Evolutionary conservation across 495 filamentous ascomycete genomes (phyloP).

Genomic region (Sordaria brevicollis): DNA sequence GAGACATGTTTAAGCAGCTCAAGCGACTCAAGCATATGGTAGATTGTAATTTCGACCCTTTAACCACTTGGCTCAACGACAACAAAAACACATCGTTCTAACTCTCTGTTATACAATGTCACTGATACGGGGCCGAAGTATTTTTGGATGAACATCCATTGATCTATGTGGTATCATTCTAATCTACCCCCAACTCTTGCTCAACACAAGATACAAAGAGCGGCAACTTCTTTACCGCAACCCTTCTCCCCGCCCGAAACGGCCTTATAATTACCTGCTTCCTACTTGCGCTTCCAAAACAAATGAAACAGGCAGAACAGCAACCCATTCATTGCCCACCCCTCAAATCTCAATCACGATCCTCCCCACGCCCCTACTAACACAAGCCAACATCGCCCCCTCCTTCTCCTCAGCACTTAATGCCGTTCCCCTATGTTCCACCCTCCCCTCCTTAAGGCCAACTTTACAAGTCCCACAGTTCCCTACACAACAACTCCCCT

Average conservation of each 20-base stretch:
- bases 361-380: conserved; percentile 36
- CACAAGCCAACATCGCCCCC: conserved; percentile 34
- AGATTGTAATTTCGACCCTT: no score
- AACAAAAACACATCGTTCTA: no score
- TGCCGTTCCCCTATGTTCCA: conserved; percentile 44
- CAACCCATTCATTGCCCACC: background rate
- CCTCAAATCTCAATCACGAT: conserved; percentile 35
- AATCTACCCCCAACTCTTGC: background rate
- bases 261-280: background rate
- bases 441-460: conserved; percentile 32
- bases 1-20: no score
- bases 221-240: background rate
- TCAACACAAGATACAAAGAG: background rate
- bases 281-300: background rate
- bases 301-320: no score
- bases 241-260: background rate
- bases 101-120: no score
- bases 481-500: conserved; percentile 44
- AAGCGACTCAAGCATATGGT: no score
- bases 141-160: background rate
- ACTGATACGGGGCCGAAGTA: no score
- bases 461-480: conserved; percentile 52
- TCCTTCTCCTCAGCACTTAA: conserved; percentile 34
- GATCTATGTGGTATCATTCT: background rate
- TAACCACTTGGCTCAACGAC: no score